Evolutionary conservation across 139 green algal genomes (phyloP), one percentile per base, ranked within the genome.

Genomic region (Volvox reticuliferus): DNA sequence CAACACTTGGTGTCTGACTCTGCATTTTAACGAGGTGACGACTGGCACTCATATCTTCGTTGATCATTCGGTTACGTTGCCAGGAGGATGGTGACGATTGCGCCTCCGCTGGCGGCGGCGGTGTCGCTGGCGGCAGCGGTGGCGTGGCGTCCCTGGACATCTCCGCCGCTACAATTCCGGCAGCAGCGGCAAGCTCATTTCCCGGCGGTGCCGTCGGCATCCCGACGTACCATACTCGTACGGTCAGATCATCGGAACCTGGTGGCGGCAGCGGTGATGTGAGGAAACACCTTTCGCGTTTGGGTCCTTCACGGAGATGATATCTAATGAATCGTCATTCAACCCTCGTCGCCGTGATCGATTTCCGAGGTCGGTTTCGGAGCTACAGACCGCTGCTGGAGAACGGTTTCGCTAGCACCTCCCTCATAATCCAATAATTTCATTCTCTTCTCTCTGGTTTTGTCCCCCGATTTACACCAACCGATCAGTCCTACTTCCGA

Each of bases 191-290:
- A 16, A 87, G 82, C 19, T 62, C 3, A 63, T 87, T 77, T 21
- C 82, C 82, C 12, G 82, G 82, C 30, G 82, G 82, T 20, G 82
- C 55, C 44, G 61, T 77, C 44, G 82, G 82, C 65, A 33, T 28
- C 26, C 21, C 37, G 63, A 77, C 86, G 36, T 61, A 73, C 86
- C 86, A 90, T 18, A 90, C 75, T 33, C 86, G 86, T 14, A 90
- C 86, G 1, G 73, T 67, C 1, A 90, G 86, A 71, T 90, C 86
- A 28, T 90, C 86, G 21, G 73, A 83, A 30, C 69, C 85, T 89
- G 84, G 0, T n/a, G 24, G 55, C n/a, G 22, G 73, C n/a, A 5
- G 17, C n/a, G 73, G 73, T 36, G 73, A 37, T 33, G 22, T n/a
- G n/a, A n/a, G n/a, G n/a, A n/a, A n/a, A n/a, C n/a, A n/a, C n/a